A percentile compares a stretch with the other conserved stretches of the same genome.
phyloP scores from a whole-genome alignment of 768 basidiomycete species.

The Pleurotus sapidus region DNA sequence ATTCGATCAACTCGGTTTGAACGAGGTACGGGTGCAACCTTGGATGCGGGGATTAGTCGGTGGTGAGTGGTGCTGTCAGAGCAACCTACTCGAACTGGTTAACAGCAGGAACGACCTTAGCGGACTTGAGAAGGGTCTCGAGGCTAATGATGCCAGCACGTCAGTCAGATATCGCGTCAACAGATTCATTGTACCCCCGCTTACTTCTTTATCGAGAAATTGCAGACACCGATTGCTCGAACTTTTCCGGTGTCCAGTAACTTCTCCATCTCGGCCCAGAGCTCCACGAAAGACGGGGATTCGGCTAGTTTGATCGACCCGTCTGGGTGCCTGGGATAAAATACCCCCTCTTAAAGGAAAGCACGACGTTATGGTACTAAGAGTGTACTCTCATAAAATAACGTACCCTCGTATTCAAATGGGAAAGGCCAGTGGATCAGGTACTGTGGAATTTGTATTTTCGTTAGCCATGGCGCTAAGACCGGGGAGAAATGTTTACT shows the following conservation, averaged over 20 bases:
- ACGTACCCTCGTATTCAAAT: constrained; percentile 25
- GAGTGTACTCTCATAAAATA: not conserved
- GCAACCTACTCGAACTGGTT: constrained; percentile 11
- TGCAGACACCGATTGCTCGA: constrained; percentile 55
- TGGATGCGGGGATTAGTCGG: not conserved
- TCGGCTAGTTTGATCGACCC: constrained; percentile 31
- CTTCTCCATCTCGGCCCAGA: constrained; percentile 51
- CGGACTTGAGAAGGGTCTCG: constrained; percentile 34
- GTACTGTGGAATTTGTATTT: constrained; percentile 26
- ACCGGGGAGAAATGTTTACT: not conserved
- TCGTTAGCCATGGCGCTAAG: constrained; percentile 7
- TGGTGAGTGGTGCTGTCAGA: not conserved
- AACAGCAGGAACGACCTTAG: constrained; percentile 42
- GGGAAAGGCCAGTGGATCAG: constrained; percentile 50
- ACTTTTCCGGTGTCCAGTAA: constrained; percentile 42
- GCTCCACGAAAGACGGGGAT: constrained; percentile 32
- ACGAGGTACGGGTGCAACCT: constrained; percentile 50
- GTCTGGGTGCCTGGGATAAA: constrained; percentile 23
- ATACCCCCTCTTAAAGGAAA: constrained; percentile 12
- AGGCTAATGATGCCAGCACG: constrained; percentile 22
- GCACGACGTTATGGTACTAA: not conserved
- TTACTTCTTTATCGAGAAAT: constrained; percentile 57
- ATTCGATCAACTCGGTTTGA: constrained; percentile 42
- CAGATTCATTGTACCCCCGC: constrained; percentile 8
- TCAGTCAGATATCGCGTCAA: not conserved